Conservation (phyloP, 257 asterid genomes). For the Solanum dulcamara region DNA sequence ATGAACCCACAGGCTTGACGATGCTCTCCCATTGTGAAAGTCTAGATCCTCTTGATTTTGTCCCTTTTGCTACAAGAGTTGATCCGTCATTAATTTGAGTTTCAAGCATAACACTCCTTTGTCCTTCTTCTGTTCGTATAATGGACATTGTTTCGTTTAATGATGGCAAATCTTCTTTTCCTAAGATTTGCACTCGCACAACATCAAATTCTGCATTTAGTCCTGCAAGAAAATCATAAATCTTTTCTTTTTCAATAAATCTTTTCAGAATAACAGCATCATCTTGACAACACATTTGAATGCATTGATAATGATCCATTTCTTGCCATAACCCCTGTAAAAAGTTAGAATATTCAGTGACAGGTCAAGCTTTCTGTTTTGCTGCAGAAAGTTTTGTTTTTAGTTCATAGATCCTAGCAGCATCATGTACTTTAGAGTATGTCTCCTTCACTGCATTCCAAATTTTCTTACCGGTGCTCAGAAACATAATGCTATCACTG, state of each 20-base stretch:
- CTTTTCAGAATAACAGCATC: background rate
- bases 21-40: background rate
- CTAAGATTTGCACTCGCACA: background rate
- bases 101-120: background rate
- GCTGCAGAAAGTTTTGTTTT: background rate
- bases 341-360: background rate
- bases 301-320: background rate
- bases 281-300: background rate
- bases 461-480: background rate
- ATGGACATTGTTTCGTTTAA: background rate
- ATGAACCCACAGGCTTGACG: background rate
- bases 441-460: background rate
- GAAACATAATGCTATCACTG: background rate
- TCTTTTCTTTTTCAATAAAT: background rate
- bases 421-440: background rate
- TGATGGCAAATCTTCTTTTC: background rate
- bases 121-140: background rate
- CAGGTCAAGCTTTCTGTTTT: background rate
- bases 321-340: background rate
- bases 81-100: background rate
- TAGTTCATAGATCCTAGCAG: no score
- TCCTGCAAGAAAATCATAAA: background rate
- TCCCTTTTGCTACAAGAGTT: background rate
- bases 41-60: background rate
- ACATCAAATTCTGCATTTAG: background rate